phyloP scores from a whole-genome alignment of 371 early-diverging fungal species.

The Actinomortierella wolfii region DNA sequence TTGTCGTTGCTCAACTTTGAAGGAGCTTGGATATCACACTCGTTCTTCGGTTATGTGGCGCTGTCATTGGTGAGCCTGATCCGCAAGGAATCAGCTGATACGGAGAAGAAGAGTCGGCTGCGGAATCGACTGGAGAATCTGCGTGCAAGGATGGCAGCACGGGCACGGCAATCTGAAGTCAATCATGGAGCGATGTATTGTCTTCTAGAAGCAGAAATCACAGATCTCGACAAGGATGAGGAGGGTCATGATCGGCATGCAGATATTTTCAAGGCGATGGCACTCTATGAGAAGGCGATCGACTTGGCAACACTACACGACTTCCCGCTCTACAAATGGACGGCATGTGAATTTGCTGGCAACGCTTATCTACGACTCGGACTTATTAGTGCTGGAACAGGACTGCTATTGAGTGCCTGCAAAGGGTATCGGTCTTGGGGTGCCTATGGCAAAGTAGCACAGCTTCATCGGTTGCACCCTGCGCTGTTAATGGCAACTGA shows the following conservation, averaged over 20 bases:
- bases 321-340: constrained; percentile 30
- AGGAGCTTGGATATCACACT: constrained; percentile 32
- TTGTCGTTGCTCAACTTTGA: constrained; percentile 45
- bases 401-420: constrained; percentile 24
- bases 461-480: constrained; percentile 21
- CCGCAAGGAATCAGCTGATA: constrained; percentile 20
- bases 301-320: constrained; percentile 16
- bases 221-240: constrained; percentile 21
- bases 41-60: constrained; percentile 18
- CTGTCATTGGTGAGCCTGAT: constrained; percentile 23
- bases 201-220: constrained; percentile 40
- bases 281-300: constrained; percentile 37
- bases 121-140: constrained; percentile 14
- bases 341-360: constrained; percentile 32
- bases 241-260: constrained; percentile 2
- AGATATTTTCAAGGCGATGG: constrained; percentile 7
- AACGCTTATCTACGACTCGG: constrained; percentile 29
- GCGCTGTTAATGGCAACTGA: constrained; percentile 6
- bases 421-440: constrained; percentile 36
- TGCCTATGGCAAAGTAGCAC: constrained; percentile 29
- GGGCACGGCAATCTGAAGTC: constrained; percentile 27
- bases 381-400: constrained; percentile 19
- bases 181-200: constrained; percentile 41
- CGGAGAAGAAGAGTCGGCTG: constrained; percentile 2
- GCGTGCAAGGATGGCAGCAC: constrained; percentile 16